Evolutionary conservation across 306 rosid species (phyloP).

Genomic region (cucumber (Cucumis sativus)): DNA sequence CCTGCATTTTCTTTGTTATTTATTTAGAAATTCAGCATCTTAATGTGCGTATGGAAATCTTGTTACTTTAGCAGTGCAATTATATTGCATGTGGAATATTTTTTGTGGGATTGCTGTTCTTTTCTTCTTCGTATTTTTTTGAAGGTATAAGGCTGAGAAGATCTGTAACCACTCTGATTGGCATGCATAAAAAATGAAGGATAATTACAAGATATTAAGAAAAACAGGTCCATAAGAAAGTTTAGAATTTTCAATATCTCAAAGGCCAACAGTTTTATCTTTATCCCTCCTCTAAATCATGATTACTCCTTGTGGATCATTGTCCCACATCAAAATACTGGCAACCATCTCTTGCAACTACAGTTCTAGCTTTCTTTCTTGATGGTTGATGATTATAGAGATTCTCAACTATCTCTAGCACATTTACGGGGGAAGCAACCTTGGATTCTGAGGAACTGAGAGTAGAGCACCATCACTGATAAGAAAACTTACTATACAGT

Average conservation of each 20-base stretch:
- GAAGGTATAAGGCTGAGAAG: not conserved
- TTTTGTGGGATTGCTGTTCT: not conserved
- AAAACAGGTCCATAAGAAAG: not conserved
- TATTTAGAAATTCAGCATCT: conserved; percentile 5
- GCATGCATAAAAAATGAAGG: not conserved
- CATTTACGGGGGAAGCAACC: not conserved
- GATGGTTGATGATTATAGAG: not conserved
- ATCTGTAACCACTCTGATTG: not conserved
- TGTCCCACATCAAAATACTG: not conserved
- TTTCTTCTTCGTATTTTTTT: not conserved
- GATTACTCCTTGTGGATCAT: not conserved
- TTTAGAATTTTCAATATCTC: not conserved
- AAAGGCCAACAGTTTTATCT: not conserved
- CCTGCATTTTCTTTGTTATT: not conserved
- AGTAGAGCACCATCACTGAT: not conserved
- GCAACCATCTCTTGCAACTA: not conserved
- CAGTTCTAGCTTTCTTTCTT: not conserved
- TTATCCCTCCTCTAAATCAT: not conserved
- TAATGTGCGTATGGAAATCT: conserved; percentile 5
- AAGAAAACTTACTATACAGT: not conserved
- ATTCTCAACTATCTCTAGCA: not conserved
- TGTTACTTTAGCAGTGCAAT: not conserved
- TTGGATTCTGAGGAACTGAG: not conserved
- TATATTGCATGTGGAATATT: not conserved
- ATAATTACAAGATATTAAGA: not conserved